Percentiles rank a stretch among this genome's conserved stretches.
Evolutionary conservation across 1,139 yeast species (phyloP).

Genomic region (Geotrichum reessii): DNA sequence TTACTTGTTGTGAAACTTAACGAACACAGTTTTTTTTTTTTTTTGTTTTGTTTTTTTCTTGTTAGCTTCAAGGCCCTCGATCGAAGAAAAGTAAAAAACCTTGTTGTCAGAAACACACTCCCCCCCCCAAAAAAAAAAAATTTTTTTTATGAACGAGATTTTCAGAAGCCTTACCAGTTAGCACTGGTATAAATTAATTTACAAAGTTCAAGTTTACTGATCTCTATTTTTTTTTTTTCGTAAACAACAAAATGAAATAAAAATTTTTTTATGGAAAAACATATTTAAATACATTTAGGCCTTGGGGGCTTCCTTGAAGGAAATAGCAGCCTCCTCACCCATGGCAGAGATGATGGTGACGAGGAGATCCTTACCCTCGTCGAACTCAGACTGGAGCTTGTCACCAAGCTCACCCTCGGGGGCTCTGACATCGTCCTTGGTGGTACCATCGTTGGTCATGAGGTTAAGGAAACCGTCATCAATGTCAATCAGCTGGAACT

Average conservation of each 20-base stretch:
- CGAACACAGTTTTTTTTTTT: no score
- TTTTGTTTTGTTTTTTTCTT: no score
- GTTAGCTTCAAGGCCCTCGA: not conserved
- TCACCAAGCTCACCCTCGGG: constrained; percentile 98
- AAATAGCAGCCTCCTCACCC: constrained; percentile 99
- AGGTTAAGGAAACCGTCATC: constrained; percentile 97
- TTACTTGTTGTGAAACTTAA: no score
- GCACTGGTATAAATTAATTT: not conserved
- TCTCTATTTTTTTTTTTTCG: not conserved
- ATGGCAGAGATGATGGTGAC: constrained; percentile 95
- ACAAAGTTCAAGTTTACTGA: not conserved
- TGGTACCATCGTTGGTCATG: constrained; percentile 95
- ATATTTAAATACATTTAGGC: constrained; percentile 16
- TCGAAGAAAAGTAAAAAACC: not conserved
- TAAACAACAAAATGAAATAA: not conserved
- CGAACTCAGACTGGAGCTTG: constrained; percentile 83
- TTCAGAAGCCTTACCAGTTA: not conserved
- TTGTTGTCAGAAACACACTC: not conserved
- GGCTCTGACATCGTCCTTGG: constrained; percentile 97
- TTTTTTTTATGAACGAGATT: no score
- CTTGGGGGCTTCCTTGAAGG: constrained; percentile 97
- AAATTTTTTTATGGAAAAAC: not conserved
- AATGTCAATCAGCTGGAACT: constrained; percentile 94
- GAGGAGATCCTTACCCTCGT: constrained; percentile 93
- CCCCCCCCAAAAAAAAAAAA: not conserved